Conservation (phyloP, 2,329 filamentous ascomycete genomes). For the Sporothrix luriei region DNA sequence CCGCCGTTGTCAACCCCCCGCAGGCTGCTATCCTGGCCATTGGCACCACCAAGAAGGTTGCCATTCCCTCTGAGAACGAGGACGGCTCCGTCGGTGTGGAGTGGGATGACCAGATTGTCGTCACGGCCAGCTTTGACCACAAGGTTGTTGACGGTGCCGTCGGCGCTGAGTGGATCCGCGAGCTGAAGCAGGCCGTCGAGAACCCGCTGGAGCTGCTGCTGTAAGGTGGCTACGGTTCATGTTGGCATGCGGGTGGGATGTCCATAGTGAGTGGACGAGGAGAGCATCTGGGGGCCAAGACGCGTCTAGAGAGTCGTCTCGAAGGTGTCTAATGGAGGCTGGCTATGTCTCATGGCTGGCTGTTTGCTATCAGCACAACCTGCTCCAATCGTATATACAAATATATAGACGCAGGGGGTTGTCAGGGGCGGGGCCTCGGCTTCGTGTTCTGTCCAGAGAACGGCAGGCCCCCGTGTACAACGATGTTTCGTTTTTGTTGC, state of each 20-base stretch:
- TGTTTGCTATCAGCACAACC: constrained; percentile 21
- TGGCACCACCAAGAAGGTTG: constrained; percentile 93
- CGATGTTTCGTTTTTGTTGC: constrained; percentile 30
- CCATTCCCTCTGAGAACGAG: constrained; percentile 80
- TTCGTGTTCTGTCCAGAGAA: constrained; percentile 8
- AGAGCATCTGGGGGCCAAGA: background rate
- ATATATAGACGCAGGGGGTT: constrained; percentile 30
- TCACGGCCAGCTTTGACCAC: constrained; percentile 97
- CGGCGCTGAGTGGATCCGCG: constrained; percentile 93
- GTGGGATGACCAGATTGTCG: constrained; percentile 96
- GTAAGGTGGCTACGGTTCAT: constrained; percentile 52
- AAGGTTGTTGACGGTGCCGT: constrained; percentile 97
- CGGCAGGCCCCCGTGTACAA: constrained; percentile 31
- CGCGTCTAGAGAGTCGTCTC: constrained; percentile 9
- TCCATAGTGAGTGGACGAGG: background rate
- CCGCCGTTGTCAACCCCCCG: constrained; percentile 97
- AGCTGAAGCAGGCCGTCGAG: constrained; percentile 96
- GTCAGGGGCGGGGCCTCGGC: background rate
- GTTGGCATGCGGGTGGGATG: no score
- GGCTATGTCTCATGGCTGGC: background rate
- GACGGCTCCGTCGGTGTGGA: constrained; percentile 74
- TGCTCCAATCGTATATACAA: constrained; percentile 12
- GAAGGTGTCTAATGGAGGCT: constrained; percentile 31
- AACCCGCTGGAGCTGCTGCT: constrained; percentile 94
- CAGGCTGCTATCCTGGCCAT: constrained; percentile 95